Evolutionary conservation across 371 early-diverging fungal species (phyloP).

Genomic region (Zancudomyces culisetae): DNA sequence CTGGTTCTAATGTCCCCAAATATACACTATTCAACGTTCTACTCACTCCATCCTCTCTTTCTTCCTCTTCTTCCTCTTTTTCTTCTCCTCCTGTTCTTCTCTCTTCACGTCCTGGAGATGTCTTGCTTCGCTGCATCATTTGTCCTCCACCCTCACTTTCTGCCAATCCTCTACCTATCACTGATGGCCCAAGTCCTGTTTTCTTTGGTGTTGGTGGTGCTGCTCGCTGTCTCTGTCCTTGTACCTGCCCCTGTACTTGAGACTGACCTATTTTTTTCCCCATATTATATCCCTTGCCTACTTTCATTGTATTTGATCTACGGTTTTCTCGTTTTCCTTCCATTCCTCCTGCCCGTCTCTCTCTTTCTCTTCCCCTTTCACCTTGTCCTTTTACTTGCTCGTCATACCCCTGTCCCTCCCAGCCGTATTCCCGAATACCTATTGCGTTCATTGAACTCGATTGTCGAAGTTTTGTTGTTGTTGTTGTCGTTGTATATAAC

Average conservation of each 20-base stretch:
- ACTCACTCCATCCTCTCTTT: conserved; percentile 18
- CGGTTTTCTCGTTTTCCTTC: no score
- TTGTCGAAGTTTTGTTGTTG: no score
- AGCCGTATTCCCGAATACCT: not conserved
- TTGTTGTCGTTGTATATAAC: no score
- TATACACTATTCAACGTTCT: conserved; percentile 21
- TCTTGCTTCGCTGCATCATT: conserved; percentile 21
- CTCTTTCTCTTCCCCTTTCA: no score
- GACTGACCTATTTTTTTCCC: not conserved
- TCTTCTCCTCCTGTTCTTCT: conserved; percentile 10
- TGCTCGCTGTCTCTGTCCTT: not conserved
- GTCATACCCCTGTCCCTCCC: not conserved
- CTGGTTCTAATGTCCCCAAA: conserved; percentile 23
- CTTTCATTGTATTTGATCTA: not conserved
- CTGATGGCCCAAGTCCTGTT: conserved; percentile 8
- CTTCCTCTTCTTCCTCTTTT: conserved; percentile 4
- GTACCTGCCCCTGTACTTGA: not conserved
- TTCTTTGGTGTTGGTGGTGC: conserved; percentile 22
- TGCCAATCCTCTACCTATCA: conserved; percentile 3
- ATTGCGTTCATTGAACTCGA: not conserved
- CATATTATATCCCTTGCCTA: not conserved
- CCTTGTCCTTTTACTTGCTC: not conserved
- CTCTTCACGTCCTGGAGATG: not conserved
- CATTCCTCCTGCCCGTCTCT: no score
- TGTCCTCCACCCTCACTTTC: not conserved